A percentile compares a stretch with the other conserved stretches of the same genome.
Evolutionary conservation across 2,329 filamentous ascomycete species (phyloP).

Genomic region (Exophiala calicioides): DNA sequence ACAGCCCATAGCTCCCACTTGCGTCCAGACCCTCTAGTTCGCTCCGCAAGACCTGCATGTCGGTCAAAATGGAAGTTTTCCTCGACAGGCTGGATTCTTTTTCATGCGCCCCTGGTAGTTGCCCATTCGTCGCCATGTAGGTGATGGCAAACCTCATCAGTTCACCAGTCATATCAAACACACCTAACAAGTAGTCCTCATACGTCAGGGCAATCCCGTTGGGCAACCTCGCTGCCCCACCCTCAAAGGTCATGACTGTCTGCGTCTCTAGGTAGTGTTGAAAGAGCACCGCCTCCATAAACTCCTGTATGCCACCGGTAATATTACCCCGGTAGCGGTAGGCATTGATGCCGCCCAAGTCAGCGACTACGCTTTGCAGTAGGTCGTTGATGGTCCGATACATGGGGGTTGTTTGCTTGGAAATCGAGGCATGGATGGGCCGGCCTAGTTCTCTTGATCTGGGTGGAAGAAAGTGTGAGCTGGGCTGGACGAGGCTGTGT

Average conservation of each 20-base stretch:
- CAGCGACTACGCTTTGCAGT: constrained; percentile 67
- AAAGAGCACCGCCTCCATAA: constrained; percentile 88
- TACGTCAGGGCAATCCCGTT: constrained; percentile 66
- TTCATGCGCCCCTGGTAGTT: constrained; percentile 22
- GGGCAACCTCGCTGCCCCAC: constrained; percentile 52
- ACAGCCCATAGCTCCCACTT: constrained; percentile 54
- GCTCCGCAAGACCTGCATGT: constrained; percentile 76
- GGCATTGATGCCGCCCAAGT: constrained; percentile 76
- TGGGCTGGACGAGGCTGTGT: not conserved
- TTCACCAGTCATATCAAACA: constrained; percentile 94
- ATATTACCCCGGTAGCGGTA: constrained; percentile 80
- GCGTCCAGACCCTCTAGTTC: constrained; percentile 73
- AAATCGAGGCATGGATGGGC: constrained; percentile 65
- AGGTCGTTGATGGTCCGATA: constrained; percentile 70
- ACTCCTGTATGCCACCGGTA: constrained; percentile 82
- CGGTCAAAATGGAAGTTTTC: constrained; percentile 69
- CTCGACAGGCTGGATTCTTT: not conserved
- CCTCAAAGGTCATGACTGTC: constrained; percentile 67
- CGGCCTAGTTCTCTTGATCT: constrained; percentile 44
- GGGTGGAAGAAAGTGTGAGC: not conserved
- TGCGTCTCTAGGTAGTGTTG: constrained; percentile 82
- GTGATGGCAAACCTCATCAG: constrained; percentile 96
- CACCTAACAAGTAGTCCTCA: constrained; percentile 83
- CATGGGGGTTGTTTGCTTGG: constrained; percentile 69
- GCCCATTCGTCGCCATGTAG: constrained; percentile 66